A percentile compares a stretch with the other conserved stretches of the same genome.
Conservation (phyloP, 192 early-diverging fungal species). For the Lobosporangium transversale region DNA sequence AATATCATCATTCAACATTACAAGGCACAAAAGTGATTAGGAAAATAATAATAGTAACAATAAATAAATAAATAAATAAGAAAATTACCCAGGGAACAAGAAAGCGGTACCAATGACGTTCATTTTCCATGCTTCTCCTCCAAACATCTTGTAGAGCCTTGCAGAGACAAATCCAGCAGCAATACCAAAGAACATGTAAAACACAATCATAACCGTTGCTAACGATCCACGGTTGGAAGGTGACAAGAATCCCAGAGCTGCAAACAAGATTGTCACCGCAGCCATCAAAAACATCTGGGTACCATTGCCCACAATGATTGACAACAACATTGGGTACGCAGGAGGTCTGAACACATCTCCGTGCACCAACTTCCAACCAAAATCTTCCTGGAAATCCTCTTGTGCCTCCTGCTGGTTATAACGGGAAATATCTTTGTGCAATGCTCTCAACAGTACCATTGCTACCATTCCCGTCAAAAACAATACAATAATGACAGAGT, state of each 20-base stretch:
- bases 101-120: constrained; percentile 86
- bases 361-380: constrained; percentile 98
- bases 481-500: constrained; percentile 93
- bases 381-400: constrained; percentile 90
- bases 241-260: constrained; percentile 95
- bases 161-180: constrained; percentile 93
- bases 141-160: constrained; percentile 92
- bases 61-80: background rate
- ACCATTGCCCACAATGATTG: constrained; percentile 88
- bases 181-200: constrained; percentile 89
- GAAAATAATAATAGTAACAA: background rate
- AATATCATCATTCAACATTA: no score
- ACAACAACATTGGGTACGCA: constrained; percentile 73
- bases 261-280: constrained; percentile 82
- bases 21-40: no score
- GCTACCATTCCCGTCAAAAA: constrained; percentile 93
- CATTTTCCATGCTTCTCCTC: constrained; percentile 86
- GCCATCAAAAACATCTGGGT: constrained; percentile 81
- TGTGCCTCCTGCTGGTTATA: constrained; percentile 80
- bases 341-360: constrained; percentile 98
- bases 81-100: constrained; percentile 78
- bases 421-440: constrained; percentile 92
- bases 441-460: constrained; percentile 87
- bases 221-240: constrained; percentile 92
- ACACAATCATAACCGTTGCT: constrained; percentile 90